Conservation (phyloP, 2,329 filamentous ascomycete genomes). For the Arthrinium puccinioides region DNA sequence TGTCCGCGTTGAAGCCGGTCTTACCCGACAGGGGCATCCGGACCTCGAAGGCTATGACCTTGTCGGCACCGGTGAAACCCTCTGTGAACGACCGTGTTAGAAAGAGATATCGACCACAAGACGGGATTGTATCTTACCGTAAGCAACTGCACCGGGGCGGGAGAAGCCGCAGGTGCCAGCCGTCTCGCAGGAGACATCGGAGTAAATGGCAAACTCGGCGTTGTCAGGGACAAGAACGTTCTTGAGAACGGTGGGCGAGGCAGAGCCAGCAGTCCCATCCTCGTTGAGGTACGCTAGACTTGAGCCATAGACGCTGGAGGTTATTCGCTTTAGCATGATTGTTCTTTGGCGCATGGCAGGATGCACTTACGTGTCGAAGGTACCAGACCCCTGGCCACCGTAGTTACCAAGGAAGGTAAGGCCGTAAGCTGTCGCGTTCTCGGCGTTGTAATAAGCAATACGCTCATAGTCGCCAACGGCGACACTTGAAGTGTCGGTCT, state of each 20-base stretch:
- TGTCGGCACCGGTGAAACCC: slow-evolving; percentile 63
- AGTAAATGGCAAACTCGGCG: slow-evolving; percentile 40
- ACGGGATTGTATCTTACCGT: slow-evolving; percentile 25
- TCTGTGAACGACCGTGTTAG: slow-evolving; percentile 31
- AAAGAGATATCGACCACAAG: neutral
- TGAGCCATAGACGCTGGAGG: slow-evolving; percentile 31
- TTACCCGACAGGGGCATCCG: slow-evolving; percentile 58
- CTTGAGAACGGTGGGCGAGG: slow-evolving; percentile 30
- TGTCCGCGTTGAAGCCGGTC: slow-evolving; percentile 50
- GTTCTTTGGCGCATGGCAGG: slow-evolving; percentile 1
- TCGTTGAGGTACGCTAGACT: slow-evolving; percentile 38
- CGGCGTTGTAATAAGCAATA: slow-evolving; percentile 37
- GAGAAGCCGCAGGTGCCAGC: slow-evolving; percentile 31
- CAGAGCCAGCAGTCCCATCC: slow-evolving; percentile 29
- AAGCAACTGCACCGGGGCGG: slow-evolving; percentile 35
- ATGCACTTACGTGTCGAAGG: slow-evolving; percentile 33
- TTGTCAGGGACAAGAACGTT: slow-evolving; percentile 32
- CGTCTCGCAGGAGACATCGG: slow-evolving; percentile 30
- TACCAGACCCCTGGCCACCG: slow-evolving; percentile 34
- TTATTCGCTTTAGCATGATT: neutral
- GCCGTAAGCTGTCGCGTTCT: slow-evolving; percentile 26
- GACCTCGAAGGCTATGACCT: slow-evolving; percentile 69
- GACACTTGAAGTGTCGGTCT: slow-evolving; percentile 5
- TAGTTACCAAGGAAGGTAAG: slow-evolving; percentile 42
- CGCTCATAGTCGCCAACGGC: slow-evolving; percentile 30